Percentiles rank a stretch among this genome's conserved stretches.
These are phyloP conservation scores for Tetrapisispora namnaoensis DNA, from an alignment of 805 yeast species.

Conservation along the genomic window DNA sequence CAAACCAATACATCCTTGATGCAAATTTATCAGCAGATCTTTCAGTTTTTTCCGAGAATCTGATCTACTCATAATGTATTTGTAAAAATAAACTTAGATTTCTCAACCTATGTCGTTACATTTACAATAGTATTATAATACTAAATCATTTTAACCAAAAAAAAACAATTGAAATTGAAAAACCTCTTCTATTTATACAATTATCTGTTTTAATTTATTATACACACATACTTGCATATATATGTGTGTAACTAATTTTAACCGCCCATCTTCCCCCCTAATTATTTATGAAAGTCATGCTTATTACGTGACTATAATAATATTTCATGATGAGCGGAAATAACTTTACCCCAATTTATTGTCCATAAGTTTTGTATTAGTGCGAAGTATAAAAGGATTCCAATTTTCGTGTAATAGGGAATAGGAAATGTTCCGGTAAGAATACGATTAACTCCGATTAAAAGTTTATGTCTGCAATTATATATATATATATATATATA, in stretches of 20 bases:
- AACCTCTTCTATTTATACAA: neutral
- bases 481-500: neutral
- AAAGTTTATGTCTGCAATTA: neutral
- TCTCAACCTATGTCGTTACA: neutral
- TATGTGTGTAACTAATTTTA: neutral
- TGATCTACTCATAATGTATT: neutral
- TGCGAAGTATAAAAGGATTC: neutral
- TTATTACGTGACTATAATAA: too few relatives aligned
- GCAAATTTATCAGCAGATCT: conserved; percentile 8
- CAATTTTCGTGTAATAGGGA: too few relatives aligned
- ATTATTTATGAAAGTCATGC: neutral
- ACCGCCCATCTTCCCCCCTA: conserved; percentile 3
- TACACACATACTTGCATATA: too few relatives aligned
- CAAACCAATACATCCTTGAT: conserved; percentile 17
- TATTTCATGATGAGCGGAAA: too few relatives aligned
- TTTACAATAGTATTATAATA: neutral
- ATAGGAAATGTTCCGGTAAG: too few relatives aligned
- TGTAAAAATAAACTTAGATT: too few relatives aligned
- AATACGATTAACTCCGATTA: too few relatives aligned
- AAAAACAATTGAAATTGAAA: neutral
- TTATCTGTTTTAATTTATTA: neutral
- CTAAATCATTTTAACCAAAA: neutral
- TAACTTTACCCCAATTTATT: neutral
- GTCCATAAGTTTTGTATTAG: too few relatives aligned
- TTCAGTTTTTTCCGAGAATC: conserved; percentile 5